Percentiles rank a stretch among this genome's conserved stretches.
phyloP scores from a whole-genome alignment of 345 rosid species.

The Salix dunnii region DNA sequence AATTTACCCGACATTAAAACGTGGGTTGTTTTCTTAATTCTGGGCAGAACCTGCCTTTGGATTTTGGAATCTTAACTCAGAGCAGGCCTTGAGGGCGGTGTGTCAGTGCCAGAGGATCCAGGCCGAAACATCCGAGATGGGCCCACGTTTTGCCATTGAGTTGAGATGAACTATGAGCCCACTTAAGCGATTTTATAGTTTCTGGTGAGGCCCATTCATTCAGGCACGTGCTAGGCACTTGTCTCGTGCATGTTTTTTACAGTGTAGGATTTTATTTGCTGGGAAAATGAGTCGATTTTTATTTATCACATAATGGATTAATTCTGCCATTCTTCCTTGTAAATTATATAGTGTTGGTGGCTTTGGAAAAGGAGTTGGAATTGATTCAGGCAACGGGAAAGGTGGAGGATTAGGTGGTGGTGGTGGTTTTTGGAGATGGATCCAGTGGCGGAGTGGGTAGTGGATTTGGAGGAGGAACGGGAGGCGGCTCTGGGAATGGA shows the following conservation, averaged over 20 bases:
- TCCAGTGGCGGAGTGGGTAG: slow-evolving; percentile 8
- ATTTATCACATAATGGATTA: too few relatives aligned
- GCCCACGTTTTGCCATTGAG: not conserved
- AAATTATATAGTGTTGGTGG: not conserved
- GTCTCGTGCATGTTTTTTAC: too few relatives aligned
- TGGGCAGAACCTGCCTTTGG: not conserved
- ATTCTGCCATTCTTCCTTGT: too few relatives aligned
- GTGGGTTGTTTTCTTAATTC: not conserved
- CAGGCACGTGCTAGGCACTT: too few relatives aligned
- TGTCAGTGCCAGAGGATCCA: not conserved
- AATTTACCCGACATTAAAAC: not conserved
- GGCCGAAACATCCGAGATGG: not conserved
- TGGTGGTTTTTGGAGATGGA: slow-evolving; percentile 26
- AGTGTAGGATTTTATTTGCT: too few relatives aligned
- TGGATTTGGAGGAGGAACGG: slow-evolving; percentile 10
- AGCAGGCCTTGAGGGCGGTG: too few relatives aligned
- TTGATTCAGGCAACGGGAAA: slow-evolving; percentile 14
- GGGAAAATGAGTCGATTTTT: too few relatives aligned
- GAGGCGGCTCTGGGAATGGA: not conserved
- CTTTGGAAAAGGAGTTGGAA: slow-evolving; percentile 3
- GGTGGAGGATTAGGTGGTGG: not conserved
- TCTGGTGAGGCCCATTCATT: too few relatives aligned
- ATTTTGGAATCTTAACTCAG: not conserved
- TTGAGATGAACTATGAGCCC: not conserved
- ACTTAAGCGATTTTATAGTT: not conserved